Percentiles rank a stretch among this genome's conserved stretches.
Conservation (phyloP, 257 asterid genomes). For the Anisodus tanguticus region DNA sequence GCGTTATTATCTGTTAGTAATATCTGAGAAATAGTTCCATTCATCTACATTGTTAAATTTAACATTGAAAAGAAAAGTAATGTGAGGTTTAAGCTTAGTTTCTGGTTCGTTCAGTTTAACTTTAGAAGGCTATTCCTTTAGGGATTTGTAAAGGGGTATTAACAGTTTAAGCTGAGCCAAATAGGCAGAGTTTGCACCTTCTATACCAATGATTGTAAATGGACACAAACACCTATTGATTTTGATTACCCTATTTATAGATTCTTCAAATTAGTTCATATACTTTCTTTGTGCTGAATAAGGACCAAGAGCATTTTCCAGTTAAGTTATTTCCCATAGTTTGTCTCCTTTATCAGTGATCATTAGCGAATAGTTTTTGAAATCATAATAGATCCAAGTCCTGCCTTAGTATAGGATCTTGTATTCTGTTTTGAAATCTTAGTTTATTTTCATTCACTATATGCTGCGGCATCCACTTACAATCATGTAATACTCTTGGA, state of each 20-base stretch:
- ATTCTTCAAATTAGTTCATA: background rate
- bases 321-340: background rate
- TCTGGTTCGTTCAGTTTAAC: background rate
- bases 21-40: background rate
- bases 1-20: background rate
- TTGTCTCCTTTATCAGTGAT: background rate
- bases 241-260: background rate
- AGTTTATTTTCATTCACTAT: background rate
- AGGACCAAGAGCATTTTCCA: constrained; percentile 1
- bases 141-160: background rate
- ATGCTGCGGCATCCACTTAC: background rate
- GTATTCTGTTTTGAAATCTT: background rate
- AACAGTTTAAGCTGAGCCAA: background rate
- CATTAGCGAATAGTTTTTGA: background rate
- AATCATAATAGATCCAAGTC: background rate
- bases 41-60: background rate
- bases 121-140: background rate
- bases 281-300: background rate
- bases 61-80: too few relatives aligned
- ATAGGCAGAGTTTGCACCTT: background rate
- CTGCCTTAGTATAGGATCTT: background rate
- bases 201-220: background rate
- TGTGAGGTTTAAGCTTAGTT: background rate
- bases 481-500: background rate
- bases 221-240: background rate